Percentiles rank a stretch among this genome's conserved stretches.
phyloP scores from a whole-genome alignment of 192 early-diverging fungal species.

The Pecoramyces ruminantium region DNA sequence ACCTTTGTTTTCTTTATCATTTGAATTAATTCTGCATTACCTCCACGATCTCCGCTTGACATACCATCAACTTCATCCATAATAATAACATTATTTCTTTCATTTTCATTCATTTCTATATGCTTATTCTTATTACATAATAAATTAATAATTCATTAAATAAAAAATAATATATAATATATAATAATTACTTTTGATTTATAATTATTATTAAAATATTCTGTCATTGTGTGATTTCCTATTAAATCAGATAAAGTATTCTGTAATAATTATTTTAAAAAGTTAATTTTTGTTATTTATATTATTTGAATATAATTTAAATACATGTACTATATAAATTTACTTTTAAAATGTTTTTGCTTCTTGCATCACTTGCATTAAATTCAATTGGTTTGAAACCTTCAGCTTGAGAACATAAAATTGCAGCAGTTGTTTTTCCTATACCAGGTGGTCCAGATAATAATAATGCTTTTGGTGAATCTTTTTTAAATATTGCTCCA shows the following conservation, averaged over 20 bases:
- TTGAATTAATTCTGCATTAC: constrained; percentile 65
- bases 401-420: constrained; percentile 60
- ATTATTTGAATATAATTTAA: no score
- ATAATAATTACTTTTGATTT: constrained; percentile 2
- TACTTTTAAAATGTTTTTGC: constrained; percentile 69
- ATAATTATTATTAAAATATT: constrained; percentile 19
- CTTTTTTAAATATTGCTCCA: not conserved
- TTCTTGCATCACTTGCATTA: constrained; percentile 92
- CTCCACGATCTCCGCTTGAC: constrained; percentile 92
- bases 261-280: not conserved
- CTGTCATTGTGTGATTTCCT: constrained; percentile 40
- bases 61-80: constrained; percentile 99
- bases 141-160: no score
- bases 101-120: not conserved
- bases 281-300: no score
- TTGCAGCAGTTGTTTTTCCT: constrained; percentile 92
- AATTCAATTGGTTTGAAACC: constrained; percentile 83
- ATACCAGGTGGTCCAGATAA: constrained; percentile 94
- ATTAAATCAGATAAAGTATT: constrained; percentile 13
- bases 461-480: constrained; percentile 19
- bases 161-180: no score
- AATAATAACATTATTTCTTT: constrained; percentile 52
- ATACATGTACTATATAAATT: not conserved
- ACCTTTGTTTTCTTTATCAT: constrained; percentile 80
- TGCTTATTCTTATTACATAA: no score